These are phyloP conservation scores for Salix udensis DNA, from an alignment of 345 rosid species.

Conservation along the genomic window DNA sequence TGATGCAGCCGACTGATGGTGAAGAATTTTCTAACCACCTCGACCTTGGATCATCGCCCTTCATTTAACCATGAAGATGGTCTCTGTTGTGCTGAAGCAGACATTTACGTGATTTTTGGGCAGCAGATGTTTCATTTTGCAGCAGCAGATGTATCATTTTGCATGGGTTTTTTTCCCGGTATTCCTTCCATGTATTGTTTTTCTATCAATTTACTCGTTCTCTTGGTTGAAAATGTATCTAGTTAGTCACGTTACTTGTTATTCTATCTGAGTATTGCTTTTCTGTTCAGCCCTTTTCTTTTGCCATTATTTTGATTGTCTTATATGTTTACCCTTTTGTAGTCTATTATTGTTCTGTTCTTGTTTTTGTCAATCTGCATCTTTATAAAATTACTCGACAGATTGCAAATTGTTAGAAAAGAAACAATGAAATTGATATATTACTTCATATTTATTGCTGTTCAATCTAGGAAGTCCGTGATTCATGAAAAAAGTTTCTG, in stretches of 20 bases:
- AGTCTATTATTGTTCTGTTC: too few relatives aligned
- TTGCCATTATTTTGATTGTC: too few relatives aligned
- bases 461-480: too few relatives aligned
- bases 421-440: too few relatives aligned
- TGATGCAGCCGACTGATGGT: too few relatives aligned
- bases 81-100: conserved; percentile 3
- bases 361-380: too few relatives aligned
- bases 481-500: too few relatives aligned
- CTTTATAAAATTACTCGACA: too few relatives aligned
- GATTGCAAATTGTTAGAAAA: too few relatives aligned
- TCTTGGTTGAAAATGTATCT: conserved; percentile 9
- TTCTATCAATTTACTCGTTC: conserved; percentile 13
- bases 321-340: too few relatives aligned
- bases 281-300: neutral
- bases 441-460: too few relatives aligned
- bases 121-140: neutral
- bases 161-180: conserved; percentile 9
- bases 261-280: neutral
- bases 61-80: conserved; percentile 1
- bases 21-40: neutral
- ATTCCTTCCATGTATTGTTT: conserved; percentile 3
- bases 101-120: neutral
- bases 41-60: neutral
- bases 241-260: conserved; percentile 4
- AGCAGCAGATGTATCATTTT: neutral